Evolutionary conservation across 192 early-diverging fungal genomes (phyloP).

Genomic region (Pilobolus umbonatus): DNA sequence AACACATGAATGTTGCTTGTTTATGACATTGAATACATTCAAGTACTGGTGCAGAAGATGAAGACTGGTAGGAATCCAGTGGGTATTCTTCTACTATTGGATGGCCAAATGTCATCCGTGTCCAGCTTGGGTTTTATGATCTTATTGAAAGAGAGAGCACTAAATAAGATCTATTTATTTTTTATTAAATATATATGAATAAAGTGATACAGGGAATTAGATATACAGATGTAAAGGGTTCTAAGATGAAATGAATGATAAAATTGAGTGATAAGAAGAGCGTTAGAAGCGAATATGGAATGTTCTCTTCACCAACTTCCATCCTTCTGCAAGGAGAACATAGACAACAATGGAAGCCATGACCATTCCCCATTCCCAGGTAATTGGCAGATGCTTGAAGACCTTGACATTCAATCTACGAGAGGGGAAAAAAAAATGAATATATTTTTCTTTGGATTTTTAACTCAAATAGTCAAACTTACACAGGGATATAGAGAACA

Average conservation of each 20-base stretch:
- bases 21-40: constrained; percentile 19
- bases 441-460: too few relatives aligned
- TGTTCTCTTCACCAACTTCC: constrained; percentile 39
- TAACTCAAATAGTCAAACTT: background rate
- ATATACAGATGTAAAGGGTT: background rate
- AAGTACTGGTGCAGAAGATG: background rate
- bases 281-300: background rate
- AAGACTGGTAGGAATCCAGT: too few relatives aligned
- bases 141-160: background rate
- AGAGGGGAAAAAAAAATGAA: background rate
- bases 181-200: background rate
- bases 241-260: background rate
- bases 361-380: constrained; percentile 74
- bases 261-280: background rate
- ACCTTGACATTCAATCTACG: constrained; percentile 46
- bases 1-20: constrained; percentile 32
- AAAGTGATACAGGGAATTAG: background rate
- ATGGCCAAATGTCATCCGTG: too few relatives aligned
- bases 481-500: constrained; percentile 60
- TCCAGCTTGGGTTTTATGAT: too few relatives aligned
- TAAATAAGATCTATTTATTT: background rate
- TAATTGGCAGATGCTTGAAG: constrained; percentile 59
- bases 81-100: too few relatives aligned
- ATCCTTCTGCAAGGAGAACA: constrained; percentile 55
- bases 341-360: constrained; percentile 54